Conservation (phyloP, 371 early-diverging fungal genomes). For the Mucor piriformis region DNA sequence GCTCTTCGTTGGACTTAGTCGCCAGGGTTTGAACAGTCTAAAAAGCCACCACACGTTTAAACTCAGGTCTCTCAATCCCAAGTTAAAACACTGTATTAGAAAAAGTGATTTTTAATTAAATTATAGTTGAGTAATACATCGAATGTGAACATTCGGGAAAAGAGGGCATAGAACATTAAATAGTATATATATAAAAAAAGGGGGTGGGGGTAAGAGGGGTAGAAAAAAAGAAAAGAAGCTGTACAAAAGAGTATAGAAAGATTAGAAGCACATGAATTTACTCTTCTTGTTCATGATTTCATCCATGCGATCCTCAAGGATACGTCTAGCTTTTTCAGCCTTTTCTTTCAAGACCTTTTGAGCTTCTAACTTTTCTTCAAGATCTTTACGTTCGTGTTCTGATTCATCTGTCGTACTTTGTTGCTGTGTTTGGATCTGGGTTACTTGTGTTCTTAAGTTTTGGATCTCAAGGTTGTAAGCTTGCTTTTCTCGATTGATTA, state of each 20-base stretch:
- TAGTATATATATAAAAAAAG: too few species aligned
- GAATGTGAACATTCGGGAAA: too few species aligned
- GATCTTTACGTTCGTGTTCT: slow-evolving; percentile 21
- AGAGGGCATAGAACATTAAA: too few species aligned
- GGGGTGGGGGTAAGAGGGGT: too few species aligned
- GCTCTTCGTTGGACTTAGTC: neutral
- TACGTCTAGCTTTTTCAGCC: slow-evolving; percentile 51
- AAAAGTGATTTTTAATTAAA: too few species aligned
- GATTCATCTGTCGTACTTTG: slow-evolving; percentile 17
- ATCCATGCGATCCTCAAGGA: slow-evolving; percentile 53
- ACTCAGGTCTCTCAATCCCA: neutral
- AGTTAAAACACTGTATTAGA: too few species aligned
- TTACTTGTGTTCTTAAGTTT: slow-evolving; percentile 43
- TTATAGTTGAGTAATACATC: too few species aligned
- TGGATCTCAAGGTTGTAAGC: slow-evolving; percentile 43
- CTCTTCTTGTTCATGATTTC: slow-evolving; percentile 53
- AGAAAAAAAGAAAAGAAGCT: neutral
- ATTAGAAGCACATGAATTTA: slow-evolving; percentile 59
- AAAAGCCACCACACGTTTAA: neutral
- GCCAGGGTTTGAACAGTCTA: neutral
- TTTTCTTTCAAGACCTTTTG: slow-evolving; percentile 48
- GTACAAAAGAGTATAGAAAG: neutral
- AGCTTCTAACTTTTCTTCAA: slow-evolving; percentile 38
- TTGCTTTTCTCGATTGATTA: slow-evolving; percentile 43
- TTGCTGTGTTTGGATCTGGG: slow-evolving; percentile 34